These are phyloP conservation scores for Kentomonas sorsogonicus DNA, from an alignment of 208 protist species.

Conservation along the genomic window DNA sequence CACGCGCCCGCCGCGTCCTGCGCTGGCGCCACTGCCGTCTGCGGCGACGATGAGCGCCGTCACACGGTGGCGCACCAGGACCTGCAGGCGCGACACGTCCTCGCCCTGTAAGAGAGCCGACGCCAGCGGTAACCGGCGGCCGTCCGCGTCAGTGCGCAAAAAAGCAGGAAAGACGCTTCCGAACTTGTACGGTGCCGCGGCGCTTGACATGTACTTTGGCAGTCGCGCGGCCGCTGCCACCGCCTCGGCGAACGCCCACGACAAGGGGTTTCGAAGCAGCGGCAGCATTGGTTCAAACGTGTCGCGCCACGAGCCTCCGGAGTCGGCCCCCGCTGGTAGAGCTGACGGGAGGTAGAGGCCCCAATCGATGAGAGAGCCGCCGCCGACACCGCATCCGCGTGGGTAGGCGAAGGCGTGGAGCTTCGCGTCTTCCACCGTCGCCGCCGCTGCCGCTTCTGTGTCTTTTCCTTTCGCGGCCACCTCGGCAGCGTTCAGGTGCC, in stretches of 20 bases:
- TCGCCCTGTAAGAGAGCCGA: constrained; percentile 16
- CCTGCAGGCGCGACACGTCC: neutral
- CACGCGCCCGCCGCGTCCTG: neutral
- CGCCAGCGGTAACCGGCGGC: constrained; percentile 42
- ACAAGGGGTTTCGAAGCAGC: constrained; percentile 42
- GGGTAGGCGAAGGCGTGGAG: constrained; percentile 32
- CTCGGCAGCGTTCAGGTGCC: neutral
- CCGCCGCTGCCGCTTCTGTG: neutral
- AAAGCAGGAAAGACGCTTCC: constrained; percentile 28
- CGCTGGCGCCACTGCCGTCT: neutral
- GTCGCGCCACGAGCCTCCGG: too few species aligned
- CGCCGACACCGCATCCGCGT: constrained; percentile 43
- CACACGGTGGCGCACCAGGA: neutral
- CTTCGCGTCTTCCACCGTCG: constrained; percentile 8
- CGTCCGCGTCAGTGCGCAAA: constrained; percentile 53
- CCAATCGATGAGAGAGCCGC: constrained; percentile 60
- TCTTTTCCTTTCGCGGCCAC: neutral
- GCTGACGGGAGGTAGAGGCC: constrained; percentile 33
- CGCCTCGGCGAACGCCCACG: constrained; percentile 65
- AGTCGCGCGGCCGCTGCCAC: constrained; percentile 10
- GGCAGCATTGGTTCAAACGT: too few species aligned
- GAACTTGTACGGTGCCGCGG: constrained; percentile 11
- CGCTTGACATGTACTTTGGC: constrained; percentile 18
- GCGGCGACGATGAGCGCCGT: neutral
- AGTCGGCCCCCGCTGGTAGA: too few species aligned